Base-by-base conservation (phyloP, 768 basidiomycete species). In the Termitomyces heimii region DNA sequence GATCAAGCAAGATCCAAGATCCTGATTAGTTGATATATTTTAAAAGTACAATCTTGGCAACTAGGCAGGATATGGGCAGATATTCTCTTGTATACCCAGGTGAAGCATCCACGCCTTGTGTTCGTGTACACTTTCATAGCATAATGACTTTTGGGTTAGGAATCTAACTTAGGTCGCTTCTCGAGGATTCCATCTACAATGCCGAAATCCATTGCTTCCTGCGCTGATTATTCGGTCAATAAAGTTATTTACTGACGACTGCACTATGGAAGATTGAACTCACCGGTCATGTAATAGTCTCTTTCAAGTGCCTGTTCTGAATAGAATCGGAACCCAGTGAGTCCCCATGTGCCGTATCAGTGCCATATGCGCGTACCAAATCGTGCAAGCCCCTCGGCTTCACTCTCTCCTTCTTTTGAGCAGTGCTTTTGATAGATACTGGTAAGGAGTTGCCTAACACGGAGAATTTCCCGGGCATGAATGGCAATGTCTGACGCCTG, bases 401-500 rank as follows among this genome's bases (percentile, higher is more conserved):
- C 74, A 56, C 68, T 77, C 74, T 97, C 94, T 31, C 77, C 83
- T 48, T 77, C 74, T 62, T 77, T 81, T 18, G 73, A 79, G 71
- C 95, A 97, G 67, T 98, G 95, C 61, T 78, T 79, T 68, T 91
- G 90, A 76, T 97, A 97, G 67, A 97, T 94, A 51, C 82, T 78
- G 20, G 95, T 97, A 53, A 98, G 76, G 4, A 87, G 70, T 59
- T 89, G 82, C 44, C 95, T 82, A 60, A 95, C 87, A 42, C 94
- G 86, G 28, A 98, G 80, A 65, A 98, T 98, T 73, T 98, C 94
- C 70, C 89, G 91, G 4, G 96, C 96, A 67, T 96, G 93, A 60
- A 96, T 95, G n/a, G 94, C 92, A 63, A 98, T 96, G 72, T 98
- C 96, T 40, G 88, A 88, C 22, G 96, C 96, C 69, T 96, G 94